Percentiles rank a stretch among this genome's conserved stretches.
phyloP scores from a whole-genome alignment of 2,329 filamentous ascomycete genomes.

The Fusarium begoniae region DNA sequence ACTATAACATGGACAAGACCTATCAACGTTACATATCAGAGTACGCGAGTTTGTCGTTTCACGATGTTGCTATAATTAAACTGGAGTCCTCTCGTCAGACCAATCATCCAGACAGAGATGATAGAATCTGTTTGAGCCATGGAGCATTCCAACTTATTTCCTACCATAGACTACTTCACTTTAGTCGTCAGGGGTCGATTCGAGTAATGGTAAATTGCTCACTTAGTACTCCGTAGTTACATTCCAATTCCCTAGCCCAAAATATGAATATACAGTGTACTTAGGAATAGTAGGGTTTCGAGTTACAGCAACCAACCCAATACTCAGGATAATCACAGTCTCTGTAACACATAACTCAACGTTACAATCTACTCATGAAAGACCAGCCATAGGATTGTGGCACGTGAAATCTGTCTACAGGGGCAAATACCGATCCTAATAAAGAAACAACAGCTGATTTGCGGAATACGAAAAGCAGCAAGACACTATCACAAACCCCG shows the following conservation, averaged over 20 bases:
- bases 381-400: not conserved
- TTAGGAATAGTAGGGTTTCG: not conserved
- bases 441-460: not conserved
- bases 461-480: not conserved
- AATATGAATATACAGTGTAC: not conserved
- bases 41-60: conserved; percentile 5
- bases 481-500: conserved; percentile 5
- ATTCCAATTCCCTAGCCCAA: not conserved
- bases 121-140: not conserved
- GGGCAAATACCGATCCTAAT: not conserved
- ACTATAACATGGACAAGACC: not conserved
- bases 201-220: not conserved
- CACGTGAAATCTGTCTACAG: not conserved
- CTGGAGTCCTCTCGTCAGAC: not conserved
- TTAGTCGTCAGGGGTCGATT: not conserved
- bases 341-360: conserved; percentile 8
- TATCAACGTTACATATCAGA: conserved; percentile 1
- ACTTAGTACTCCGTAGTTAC: not conserved
- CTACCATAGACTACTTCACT: not conserved
- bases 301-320: conserved; percentile 1
- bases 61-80: conserved; percentile 8
- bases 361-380: conserved; percentile 12
- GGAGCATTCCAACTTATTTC: not conserved
- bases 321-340: not conserved
- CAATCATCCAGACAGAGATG: not conserved